Conservation (phyloP, 345 rosid species). For the Eutrema japonicum region DNA sequence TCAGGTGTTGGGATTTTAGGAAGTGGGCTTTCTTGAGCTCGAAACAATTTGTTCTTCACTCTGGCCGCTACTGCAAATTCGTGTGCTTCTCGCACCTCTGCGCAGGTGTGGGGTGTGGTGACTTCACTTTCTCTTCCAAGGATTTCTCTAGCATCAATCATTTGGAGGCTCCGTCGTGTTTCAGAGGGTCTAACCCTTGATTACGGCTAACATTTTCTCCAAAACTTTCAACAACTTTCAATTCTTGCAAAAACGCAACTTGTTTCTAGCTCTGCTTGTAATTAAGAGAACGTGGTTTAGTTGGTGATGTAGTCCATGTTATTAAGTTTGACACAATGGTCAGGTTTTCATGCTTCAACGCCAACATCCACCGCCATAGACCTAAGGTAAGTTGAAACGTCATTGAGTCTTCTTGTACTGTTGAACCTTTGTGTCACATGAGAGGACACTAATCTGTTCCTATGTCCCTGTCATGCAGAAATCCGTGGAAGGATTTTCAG, state of each 20-base stretch:
- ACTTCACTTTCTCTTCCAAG: constrained; percentile 63
- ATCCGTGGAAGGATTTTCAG: constrained; percentile 49
- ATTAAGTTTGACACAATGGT: constrained; percentile 61
- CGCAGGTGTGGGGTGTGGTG: constrained; percentile 84
- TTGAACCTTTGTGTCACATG: constrained; percentile 18
- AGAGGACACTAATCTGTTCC: constrained; percentile 47
- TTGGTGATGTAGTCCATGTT: constrained; percentile 38
- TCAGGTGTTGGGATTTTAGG: constrained; percentile 33
- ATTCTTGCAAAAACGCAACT: constrained; percentile 23
- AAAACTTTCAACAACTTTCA: constrained; percentile 41
- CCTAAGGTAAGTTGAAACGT: constrained; percentile 59
- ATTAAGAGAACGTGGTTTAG: constrained; percentile 24
- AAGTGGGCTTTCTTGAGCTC: constrained; percentile 55
- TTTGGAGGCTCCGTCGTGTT: constrained; percentile 92
- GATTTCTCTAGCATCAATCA: constrained; percentile 76
- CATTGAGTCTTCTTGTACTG: constrained; percentile 29
- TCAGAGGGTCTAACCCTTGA: constrained; percentile 87
- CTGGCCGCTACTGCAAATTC: constrained; percentile 90
- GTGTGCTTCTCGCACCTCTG: constrained; percentile 88
- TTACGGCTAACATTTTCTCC: constrained; percentile 75
- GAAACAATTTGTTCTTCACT: constrained; percentile 63
- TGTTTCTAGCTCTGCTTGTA: constrained; percentile 41
- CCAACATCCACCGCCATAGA: constrained; percentile 54
- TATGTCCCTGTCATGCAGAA: constrained; percentile 52
- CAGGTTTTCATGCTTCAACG: constrained; percentile 88